A percentile compares a stretch with the other conserved stretches of the same genome.
These are phyloP conservation scores for Talaromyces sp. DNA, from an alignment of 2,329 filamentous ascomycete species.

Conservation along the genomic window DNA sequence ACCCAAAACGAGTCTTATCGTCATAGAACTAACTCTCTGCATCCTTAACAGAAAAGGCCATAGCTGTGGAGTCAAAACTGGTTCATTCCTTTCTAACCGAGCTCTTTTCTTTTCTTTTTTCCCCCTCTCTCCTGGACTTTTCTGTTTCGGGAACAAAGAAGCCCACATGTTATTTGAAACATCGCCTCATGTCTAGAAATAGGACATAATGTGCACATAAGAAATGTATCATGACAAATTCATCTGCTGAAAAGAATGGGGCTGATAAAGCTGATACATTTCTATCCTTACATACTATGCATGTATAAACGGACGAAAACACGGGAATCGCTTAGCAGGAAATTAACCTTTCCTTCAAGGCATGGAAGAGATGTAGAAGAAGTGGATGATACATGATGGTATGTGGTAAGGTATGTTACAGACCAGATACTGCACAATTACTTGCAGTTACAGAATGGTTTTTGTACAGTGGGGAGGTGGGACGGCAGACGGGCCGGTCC, in stretches of 20 bases:
- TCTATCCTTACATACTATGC: constrained; percentile 8
- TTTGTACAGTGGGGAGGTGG: neutral
- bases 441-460: neutral
- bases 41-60: neutral
- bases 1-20: neutral
- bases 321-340: neutral
- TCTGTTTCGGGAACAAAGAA: neutral
- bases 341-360: neutral
- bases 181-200: too few species aligned
- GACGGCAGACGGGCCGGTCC: constrained; percentile 12
- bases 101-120: neutral
- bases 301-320: neutral
- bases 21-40: neutral
- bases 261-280: constrained; percentile 5
- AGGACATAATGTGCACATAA: neutral
- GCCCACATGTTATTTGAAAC: constrained; percentile 5
- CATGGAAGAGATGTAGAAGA: constrained; percentile 1
- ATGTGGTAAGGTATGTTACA: neutral
- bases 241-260: constrained; percentile 3
- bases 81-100: constrained; percentile 3
- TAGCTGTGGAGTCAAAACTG: neutral
- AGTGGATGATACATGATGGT: neutral
- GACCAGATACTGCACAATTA: constrained; percentile 2
- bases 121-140: too few species aligned
- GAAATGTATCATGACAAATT: neutral